phyloP scores from a whole-genome alignment of 139 green algal genomes.

The Trebouxia sp. region DNA sequence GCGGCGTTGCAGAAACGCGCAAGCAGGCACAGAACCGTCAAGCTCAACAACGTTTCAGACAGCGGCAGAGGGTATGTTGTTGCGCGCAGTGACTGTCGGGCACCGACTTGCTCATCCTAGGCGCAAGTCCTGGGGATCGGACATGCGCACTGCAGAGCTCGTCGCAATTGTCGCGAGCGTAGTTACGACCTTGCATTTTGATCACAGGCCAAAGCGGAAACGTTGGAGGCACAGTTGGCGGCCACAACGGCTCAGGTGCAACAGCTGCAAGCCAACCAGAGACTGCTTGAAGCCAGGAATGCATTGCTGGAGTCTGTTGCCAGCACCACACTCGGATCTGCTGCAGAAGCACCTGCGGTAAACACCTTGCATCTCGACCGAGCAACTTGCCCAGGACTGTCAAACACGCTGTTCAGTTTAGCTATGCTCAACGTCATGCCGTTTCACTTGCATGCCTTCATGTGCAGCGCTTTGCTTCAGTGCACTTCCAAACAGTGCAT shows the following conservation, averaged over 20 bases:
- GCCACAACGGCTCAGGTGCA: neutral
- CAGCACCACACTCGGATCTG: neutral
- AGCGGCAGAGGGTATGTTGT: neutral
- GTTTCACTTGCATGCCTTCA: no score
- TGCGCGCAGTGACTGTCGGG: neutral
- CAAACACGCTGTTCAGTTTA: neutral
- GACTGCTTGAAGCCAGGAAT: slow-evolving; percentile 9
- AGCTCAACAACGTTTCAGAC: neutral
- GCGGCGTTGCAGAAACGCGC: neutral
- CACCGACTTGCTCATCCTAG: neutral
- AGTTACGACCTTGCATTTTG: neutral
- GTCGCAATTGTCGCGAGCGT: neutral
- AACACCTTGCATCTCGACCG: neutral
- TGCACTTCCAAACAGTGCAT: no score
- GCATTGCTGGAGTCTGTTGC: neutral
- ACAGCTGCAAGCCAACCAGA: neutral
- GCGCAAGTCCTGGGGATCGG: neutral
- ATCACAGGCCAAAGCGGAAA: neutral
- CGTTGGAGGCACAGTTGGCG: neutral
- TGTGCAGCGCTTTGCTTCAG: no score
- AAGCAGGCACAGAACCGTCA: neutral
- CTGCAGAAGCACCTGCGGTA: neutral
- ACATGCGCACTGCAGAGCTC: neutral
- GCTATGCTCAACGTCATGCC: neutral
- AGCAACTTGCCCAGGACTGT: neutral